These are phyloP conservation scores for Oryza nivara DNA, from an alignment of 176 grass and related monocot genomes.

Conservation along the genomic window DNA sequence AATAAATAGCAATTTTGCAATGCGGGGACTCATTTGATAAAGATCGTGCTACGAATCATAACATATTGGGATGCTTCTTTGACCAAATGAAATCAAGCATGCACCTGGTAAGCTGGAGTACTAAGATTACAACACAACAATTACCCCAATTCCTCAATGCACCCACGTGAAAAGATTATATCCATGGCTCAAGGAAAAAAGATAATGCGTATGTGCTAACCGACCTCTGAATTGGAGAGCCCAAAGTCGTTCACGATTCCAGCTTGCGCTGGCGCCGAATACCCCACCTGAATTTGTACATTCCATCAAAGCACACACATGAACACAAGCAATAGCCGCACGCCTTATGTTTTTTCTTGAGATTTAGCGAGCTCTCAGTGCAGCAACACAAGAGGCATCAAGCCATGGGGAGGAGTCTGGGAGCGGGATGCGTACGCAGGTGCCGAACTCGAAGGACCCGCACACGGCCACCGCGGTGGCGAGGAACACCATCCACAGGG, in stretches of 20 bases:
- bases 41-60: not conserved
- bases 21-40: not conserved
- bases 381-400: not conserved
- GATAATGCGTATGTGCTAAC: not conserved
- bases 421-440: conserved; percentile 49
- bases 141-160: not conserved
- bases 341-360: conserved; percentile 14
- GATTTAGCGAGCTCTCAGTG: not conserved
- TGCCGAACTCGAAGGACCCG: conserved; percentile 79
- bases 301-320: not conserved
- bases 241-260: conserved; percentile 63
- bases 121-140: not conserved
- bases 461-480: conserved; percentile 62
- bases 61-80: not conserved
- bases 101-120: not conserved
- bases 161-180: not conserved
- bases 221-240: conserved; percentile 60
- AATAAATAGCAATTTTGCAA: not conserved
- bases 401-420: not conserved
- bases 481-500: conserved; percentile 56
- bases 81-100: not conserved
- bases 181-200: not conserved
- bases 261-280: conserved; percentile 69
- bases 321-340: not conserved
- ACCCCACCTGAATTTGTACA: conserved; percentile 57